Evolutionary conservation across 495 filamentous ascomycete genomes (phyloP).

Genomic region (Pseudoneurospora amorphoporcata): DNA sequence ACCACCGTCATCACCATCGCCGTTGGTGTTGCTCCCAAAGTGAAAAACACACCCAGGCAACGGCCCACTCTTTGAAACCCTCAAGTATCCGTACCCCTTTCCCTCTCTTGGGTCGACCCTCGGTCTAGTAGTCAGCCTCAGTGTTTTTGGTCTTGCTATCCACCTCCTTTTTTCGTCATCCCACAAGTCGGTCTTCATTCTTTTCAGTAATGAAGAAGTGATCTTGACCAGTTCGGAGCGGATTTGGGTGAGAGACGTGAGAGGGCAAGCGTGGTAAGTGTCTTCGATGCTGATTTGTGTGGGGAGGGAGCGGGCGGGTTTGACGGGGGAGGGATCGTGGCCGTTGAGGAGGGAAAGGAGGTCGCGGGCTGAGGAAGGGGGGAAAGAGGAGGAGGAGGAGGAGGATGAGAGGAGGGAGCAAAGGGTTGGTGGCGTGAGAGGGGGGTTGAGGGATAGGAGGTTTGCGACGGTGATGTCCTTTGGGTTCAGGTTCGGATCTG

Average conservation of each 20-base stretch:
- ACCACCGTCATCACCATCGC: background rate
- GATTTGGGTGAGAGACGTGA: constrained; percentile 52
- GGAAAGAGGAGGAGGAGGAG: constrained; percentile 48
- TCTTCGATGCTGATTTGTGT: constrained; percentile 93
- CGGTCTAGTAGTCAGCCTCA: constrained; percentile 68
- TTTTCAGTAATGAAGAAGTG: constrained; percentile 56
- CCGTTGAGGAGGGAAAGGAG: constrained; percentile 43
- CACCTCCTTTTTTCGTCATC: constrained; percentile 28
- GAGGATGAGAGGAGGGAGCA: constrained; percentile 48
- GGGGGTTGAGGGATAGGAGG: constrained; percentile 45
- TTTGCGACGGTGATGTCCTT: constrained; percentile 48
- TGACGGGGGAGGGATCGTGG: constrained; percentile 55
- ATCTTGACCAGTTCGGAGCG: constrained; percentile 51
- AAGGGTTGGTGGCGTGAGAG: constrained; percentile 49
- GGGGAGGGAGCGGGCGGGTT: constrained; percentile 59
- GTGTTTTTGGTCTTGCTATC: constrained; percentile 41
- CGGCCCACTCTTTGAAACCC: constrained; percentile 58
- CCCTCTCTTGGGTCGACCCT: constrained; percentile 30
- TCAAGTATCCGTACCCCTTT: constrained; percentile 32
- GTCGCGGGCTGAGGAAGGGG: no score
- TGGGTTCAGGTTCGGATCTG: constrained; percentile 24
- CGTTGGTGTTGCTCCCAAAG: constrained; percentile 22
- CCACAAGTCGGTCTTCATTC: constrained; percentile 69
- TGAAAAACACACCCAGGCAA: constrained; percentile 61
- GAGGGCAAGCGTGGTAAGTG: constrained; percentile 48